A percentile compares a stretch with the other conserved stretches of the same genome.
Conservation (phyloP, 768 basidiomycete genomes). For the Podaxis sp. region DNA sequence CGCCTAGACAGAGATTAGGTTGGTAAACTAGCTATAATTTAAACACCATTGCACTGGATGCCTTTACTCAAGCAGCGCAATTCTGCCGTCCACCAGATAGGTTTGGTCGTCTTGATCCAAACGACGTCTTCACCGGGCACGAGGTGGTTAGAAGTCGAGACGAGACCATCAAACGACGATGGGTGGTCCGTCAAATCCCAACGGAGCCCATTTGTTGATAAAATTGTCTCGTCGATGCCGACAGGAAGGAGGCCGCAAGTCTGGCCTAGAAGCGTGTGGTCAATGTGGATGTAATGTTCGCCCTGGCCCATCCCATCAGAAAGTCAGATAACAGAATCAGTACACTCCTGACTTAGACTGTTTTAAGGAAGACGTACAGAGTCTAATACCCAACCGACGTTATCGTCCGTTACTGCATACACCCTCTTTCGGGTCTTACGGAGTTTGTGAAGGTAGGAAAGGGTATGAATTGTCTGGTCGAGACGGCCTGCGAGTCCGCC, state of each 20-base stretch:
- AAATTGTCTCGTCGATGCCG: slow-evolving; percentile 70
- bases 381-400: slow-evolving; percentile 87
- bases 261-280: slow-evolving; percentile 72
- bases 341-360: neutral
- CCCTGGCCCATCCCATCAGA: slow-evolving; percentile 51
- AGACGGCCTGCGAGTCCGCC: slow-evolving; percentile 90
- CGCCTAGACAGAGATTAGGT: too few species aligned
- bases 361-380: slow-evolving; percentile 42
- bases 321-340: neutral
- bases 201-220: slow-evolving; percentile 81
- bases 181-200: slow-evolving; percentile 78
- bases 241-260: slow-evolving; percentile 97
- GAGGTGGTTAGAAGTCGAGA: slow-evolving; percentile 96
- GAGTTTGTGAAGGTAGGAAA: slow-evolving; percentile 83
- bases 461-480: slow-evolving; percentile 91
- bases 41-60: neutral
- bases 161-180: slow-evolving; percentile 80
- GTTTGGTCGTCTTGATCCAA: slow-evolving; percentile 72
- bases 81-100: slow-evolving; percentile 92
- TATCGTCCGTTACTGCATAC: slow-evolving; percentile 88
- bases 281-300: slow-evolving; percentile 74
- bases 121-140: slow-evolving; percentile 64
- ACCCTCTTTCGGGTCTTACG: slow-evolving; percentile 56
- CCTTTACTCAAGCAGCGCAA: slow-evolving; percentile 34
- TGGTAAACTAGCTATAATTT: neutral